Conservation (phyloP, 106 monocot genomes). For the Dactylorhiza incarnata region DNA sequence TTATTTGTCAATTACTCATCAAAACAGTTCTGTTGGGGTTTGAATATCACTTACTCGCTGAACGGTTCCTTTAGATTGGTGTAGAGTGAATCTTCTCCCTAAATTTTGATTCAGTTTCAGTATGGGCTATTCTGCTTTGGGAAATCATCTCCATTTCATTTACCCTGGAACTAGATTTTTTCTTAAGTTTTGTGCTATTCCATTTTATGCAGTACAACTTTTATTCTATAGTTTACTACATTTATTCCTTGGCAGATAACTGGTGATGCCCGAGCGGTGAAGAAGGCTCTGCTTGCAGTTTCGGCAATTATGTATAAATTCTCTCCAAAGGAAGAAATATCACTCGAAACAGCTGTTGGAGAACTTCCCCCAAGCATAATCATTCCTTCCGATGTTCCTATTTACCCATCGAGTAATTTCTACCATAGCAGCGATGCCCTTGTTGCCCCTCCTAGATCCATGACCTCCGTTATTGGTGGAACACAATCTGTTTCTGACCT, state of each 20-base stretch:
- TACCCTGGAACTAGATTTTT: background rate
- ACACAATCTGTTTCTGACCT: constrained; percentile 41
- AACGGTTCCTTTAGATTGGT: no score
- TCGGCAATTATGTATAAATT: constrained; percentile 88
- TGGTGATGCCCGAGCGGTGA: constrained; percentile 70
- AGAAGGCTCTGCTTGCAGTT: constrained; percentile 53
- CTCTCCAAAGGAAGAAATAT: constrained; percentile 77
- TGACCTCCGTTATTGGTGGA: constrained; percentile 35
- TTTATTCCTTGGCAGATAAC: constrained; percentile 45
- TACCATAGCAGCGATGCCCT: constrained; percentile 45
- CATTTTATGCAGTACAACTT: background rate
- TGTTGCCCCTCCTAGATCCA: constrained; percentile 29
- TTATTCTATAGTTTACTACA: background rate
- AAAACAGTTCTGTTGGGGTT: no score
- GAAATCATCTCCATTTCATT: no score
- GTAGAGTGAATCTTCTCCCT: no score
- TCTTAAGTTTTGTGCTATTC: background rate
- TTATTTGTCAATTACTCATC: no score
- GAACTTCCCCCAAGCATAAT: constrained; percentile 61
- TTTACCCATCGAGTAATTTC: constrained; percentile 54
- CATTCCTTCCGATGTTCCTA: constrained; percentile 78
- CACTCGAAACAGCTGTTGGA: constrained; percentile 67
- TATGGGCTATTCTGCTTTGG: no score
- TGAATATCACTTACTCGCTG: no score
- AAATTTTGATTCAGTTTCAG: no score